phyloP scores from a whole-genome alignment of 148 eudicot genomes.

The Silene conica region DNA sequence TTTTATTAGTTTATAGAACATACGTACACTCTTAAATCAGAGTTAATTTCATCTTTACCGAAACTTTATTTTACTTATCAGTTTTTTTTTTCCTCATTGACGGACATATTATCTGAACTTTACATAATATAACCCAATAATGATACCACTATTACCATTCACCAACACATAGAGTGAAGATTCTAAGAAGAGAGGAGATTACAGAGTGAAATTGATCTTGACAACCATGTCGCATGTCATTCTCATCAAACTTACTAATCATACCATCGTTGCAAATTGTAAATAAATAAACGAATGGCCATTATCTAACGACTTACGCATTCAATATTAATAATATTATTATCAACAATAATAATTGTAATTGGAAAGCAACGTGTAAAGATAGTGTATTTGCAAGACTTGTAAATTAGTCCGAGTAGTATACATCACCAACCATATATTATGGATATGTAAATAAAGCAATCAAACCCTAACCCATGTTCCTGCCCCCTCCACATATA shows the following conservation, averaged over 20 bases:
- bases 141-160: no score
- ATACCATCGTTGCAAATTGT: background rate
- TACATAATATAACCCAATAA: no score
- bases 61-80: no score
- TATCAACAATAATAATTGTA: background rate
- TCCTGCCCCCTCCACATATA: background rate
- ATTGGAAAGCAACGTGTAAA: background rate
- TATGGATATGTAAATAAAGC: background rate
- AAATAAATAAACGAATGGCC: no score
- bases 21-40: no score
- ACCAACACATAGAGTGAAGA: no score
- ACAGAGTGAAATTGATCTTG: background rate
- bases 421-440: slow-evolving; percentile 14
- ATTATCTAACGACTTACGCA: background rate
- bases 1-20: no score
- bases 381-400: slow-evolving; percentile 12
- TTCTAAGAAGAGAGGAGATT: no score
- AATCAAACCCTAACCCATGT: slow-evolving; percentile 11
- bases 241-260: background rate
- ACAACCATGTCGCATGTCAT: background rate
- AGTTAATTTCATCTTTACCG: no score
- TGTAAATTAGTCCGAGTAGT: slow-evolving; percentile 12
- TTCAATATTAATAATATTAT: background rate
- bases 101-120: no score
- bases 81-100: no score